Evolutionary conservation across 345 rosid genomes (phyloP), one percentile per base, ranked within the genome.

Genomic region (Pistacia atlantica): DNA sequence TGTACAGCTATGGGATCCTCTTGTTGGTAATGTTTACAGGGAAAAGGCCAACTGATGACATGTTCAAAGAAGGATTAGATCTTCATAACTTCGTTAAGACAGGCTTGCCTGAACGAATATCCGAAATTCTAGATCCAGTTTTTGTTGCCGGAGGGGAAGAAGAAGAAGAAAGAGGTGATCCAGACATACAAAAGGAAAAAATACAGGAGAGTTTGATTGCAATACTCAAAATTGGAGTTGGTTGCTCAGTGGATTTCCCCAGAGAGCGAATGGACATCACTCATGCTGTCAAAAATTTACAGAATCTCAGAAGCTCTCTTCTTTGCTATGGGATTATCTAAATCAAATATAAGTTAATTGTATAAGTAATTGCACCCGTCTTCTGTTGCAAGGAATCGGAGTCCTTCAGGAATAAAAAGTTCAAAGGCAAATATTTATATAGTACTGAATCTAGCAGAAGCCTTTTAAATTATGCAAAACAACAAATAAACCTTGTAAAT

Each of bases 261-360:
- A 58, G 20, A 42, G 65, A 71, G 20, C 65, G 65, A 20, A 71
- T 57, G 65, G 74, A 71, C 65, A 71, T 57, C 54, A 13, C 8
- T 3, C 22, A 57, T 38, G 65, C 13, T 57, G 74, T 71, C 11
- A 71, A 71, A 38, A 71, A 20, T 71, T 11, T 69, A 35, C 77
- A 63, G 79, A 66, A 25, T 82, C 75, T 64, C 84, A 83, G 70
- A 74, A 73, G 55, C 54, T n/a, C 54, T 13, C 74, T 71, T 38
- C 65, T 38, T 20, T 6, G 5, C 57, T 3, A 22, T 35, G 74
- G 74, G 17, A 42, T 56, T 38, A 18, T 18, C 35, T 71, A 71
- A 33, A 51, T 49, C 54, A 7, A 2, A 9, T 49, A 11, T 0
- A 49, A 49, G 54, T 49, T 9, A 49, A 8, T 46, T 49, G 11